phyloP scores from a whole-genome alignment of 2,329 filamentous ascomycete species.

The Pezicula carpinea region DNA sequence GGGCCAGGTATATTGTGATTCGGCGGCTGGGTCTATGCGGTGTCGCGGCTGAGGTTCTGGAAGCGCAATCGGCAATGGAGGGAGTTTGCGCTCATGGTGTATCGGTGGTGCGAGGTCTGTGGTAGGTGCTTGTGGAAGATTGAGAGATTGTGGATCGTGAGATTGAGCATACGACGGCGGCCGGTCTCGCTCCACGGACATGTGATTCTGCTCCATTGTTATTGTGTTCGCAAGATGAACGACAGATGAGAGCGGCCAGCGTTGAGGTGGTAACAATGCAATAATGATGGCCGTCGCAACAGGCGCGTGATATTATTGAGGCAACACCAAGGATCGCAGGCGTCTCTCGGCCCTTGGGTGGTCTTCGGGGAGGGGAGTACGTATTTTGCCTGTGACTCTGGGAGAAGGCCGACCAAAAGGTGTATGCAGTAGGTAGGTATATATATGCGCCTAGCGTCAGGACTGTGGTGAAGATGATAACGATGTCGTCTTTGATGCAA shows the following conservation, averaged over 20 bases:
- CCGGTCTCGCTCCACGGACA: constrained; percentile 18
- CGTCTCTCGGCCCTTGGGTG: too few species aligned
- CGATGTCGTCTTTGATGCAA: too few species aligned
- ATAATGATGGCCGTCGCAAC: too few species aligned
- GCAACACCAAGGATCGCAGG: too few species aligned
- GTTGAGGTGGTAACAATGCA: too few species aligned
- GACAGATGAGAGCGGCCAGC: not conserved
- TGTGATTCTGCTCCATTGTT: constrained; percentile 29
- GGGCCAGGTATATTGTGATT: constrained; percentile 25
- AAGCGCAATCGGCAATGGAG: constrained; percentile 22
- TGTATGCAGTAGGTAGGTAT: too few species aligned
- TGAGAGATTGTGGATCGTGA: constrained; percentile 24
- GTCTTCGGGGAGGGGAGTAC: too few species aligned
- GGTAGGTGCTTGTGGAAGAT: constrained; percentile 23
- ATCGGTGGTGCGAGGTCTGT: constrained; percentile 21
- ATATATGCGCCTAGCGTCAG: too few species aligned
- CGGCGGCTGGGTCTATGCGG: constrained; percentile 13
- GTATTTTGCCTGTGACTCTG: too few species aligned
- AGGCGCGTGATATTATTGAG: too few species aligned
- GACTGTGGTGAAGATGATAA: too few species aligned
- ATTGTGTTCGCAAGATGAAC: constrained; percentile 13
- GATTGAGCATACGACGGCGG: constrained; percentile 24
- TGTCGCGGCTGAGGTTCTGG: constrained; percentile 14
- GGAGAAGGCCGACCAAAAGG: too few species aligned
- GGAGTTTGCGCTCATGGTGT: constrained; percentile 26